Percentiles rank a stretch among this genome's conserved stretches.
phyloP scores from a whole-genome alignment of 257 asterid species.

The Przewalskia tangutica region DNA sequence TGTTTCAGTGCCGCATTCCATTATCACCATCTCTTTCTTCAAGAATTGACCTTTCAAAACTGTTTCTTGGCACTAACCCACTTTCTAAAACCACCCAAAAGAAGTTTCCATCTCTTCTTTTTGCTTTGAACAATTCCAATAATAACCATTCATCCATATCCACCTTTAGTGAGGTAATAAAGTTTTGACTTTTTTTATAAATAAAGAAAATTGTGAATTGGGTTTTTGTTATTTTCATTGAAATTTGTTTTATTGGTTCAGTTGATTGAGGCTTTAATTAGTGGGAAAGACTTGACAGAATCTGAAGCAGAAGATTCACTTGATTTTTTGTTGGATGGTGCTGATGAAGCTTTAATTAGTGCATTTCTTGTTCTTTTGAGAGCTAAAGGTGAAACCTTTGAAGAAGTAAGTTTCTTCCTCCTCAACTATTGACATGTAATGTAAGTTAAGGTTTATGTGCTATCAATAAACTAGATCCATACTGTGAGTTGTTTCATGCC shows the following conservation, averaged over 20 bases:
- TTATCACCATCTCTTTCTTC: background rate
- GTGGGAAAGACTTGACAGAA: conserved; percentile 71
- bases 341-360: conserved; percentile 84
- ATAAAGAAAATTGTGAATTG: background rate
- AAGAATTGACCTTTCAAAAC: background rate
- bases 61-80: conserved; percentile 10
- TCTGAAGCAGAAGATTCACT: conserved; percentile 81
- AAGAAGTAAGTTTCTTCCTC: conserved; percentile 44
- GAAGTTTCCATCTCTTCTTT: background rate
- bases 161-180: conserved; percentile 15
- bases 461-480: too few species aligned
- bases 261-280: conserved; percentile 71
- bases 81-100: background rate
- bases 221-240: background rate
- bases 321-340: conserved; percentile 74
- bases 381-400: conserved; percentile 93
- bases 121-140: conserved; percentile 4
- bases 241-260: conserved; percentile 6
- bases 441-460: background rate
- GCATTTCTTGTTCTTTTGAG: conserved; percentile 93
- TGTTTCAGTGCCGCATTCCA: background rate
- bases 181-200: background rate
- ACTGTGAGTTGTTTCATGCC: too few species aligned
- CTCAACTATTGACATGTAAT: too few species aligned
- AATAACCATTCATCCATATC: background rate